phyloP scores from a whole-genome alignment of 306 rosid genomes.

The Quercus wislizeni region DNA sequence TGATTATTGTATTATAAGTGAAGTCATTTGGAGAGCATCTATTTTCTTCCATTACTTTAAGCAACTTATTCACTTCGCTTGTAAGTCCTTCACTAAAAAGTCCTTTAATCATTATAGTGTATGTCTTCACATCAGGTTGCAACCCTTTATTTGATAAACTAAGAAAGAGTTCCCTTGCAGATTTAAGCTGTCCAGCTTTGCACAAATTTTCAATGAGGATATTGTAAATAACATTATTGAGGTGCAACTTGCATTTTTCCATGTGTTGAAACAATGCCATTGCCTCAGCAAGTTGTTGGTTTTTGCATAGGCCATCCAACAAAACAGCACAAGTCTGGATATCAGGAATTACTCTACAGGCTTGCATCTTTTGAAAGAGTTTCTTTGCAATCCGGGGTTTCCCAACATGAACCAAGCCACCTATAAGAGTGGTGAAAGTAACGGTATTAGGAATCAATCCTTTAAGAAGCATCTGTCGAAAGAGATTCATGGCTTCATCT shows the following conservation, averaged over 20 bases:
- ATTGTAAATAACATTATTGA: background rate
- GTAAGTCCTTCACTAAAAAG: background rate
- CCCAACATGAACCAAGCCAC: background rate
- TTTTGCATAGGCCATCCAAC: conserved; percentile 3
- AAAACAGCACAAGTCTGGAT: background rate
- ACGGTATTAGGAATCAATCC: conserved; percentile 1
- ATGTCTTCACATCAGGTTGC: background rate
- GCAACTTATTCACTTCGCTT: background rate
- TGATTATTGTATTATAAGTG: background rate
- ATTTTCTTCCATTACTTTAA: background rate
- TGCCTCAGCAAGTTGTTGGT: background rate
- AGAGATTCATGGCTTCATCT: conserved; percentile 30
- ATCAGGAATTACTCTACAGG: background rate
- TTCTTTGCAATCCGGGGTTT: background rate
- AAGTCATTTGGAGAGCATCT: background rate
- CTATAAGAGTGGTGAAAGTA: conserved; percentile 2
- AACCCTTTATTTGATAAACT: background rate
- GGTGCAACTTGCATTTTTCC: background rate
- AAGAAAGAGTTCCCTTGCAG: background rate
- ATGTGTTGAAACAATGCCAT: background rate
- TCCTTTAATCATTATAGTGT: conserved; percentile 6
- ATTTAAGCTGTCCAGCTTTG: background rate
- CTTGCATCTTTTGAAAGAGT: background rate
- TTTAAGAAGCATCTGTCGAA: conserved; percentile 11
- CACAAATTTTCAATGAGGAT: background rate